Evolutionary conservation across 139 green algal species (phyloP).

Genomic region (Haematococcus lacustris): DNA sequence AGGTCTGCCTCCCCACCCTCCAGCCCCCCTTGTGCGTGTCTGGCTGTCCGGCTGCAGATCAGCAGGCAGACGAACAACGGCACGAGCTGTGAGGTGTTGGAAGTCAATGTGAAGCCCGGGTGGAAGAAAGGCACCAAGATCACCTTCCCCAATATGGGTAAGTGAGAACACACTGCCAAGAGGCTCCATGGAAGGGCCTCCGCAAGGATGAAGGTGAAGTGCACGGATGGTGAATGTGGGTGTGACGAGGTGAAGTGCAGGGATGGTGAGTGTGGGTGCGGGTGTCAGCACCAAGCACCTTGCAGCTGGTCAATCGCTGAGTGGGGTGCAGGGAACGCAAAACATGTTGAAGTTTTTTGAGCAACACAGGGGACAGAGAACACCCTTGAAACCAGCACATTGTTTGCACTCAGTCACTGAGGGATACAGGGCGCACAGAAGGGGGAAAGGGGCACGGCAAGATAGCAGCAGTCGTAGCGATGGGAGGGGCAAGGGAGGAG

Average conservation of each 20-base stretch:
- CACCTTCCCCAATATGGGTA: conserved; percentile 84
- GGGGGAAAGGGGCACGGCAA: too few relatives aligned
- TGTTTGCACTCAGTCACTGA: too few relatives aligned
- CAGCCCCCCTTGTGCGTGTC: not conserved
- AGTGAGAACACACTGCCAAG: too few relatives aligned
- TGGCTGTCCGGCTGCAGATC: conserved; percentile 18
- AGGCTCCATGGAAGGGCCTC: too few relatives aligned
- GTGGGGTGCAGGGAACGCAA: not conserved
- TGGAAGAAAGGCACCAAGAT: conserved; percentile 95
- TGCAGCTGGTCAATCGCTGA: too few relatives aligned
- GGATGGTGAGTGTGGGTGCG: not conserved
- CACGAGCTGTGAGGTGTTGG: conserved; percentile 69
- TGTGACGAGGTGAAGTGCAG: conserved; percentile 1
- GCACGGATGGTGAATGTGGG: not conserved
- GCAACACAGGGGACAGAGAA: not conserved
- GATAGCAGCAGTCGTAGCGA: too few relatives aligned
- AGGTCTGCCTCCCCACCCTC: not conserved
- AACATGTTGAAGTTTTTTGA: not conserved
- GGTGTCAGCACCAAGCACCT: too few relatives aligned
- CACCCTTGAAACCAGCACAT: not conserved
- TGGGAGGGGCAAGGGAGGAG: too few relatives aligned
- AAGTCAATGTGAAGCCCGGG: conserved; percentile 83
- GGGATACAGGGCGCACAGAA: too few relatives aligned
- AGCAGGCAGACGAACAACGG: conserved; percentile 16
- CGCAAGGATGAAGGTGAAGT: too few relatives aligned